A percentile compares a stretch with the other conserved stretches of the same genome.
Conservation (phyloP, 1,139 yeast species). For the Yamadazyma trypodendri region DNA sequence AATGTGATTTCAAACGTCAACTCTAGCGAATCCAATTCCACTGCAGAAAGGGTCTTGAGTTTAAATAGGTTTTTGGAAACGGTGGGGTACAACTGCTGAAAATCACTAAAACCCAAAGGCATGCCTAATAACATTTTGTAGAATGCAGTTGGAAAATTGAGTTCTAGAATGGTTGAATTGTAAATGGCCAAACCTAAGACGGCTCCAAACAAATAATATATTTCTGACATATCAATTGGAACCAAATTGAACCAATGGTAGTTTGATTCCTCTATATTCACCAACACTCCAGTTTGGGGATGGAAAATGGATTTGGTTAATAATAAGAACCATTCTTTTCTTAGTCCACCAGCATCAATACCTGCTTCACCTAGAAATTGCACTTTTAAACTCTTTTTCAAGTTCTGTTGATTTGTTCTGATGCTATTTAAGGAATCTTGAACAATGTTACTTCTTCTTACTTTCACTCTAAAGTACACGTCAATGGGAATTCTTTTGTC, state of each 20-base stretch:
- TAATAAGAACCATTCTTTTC: conserved; percentile 88
- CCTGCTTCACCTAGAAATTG: conserved; percentile 89
- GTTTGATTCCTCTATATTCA: conserved; percentile 65
- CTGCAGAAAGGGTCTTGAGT: conserved; percentile 43
- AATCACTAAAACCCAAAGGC: conserved; percentile 61
- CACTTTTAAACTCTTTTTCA: conserved; percentile 73
- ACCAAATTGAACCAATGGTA: conserved; percentile 70
- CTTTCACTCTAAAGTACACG: conserved; percentile 64
- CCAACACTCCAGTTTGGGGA: conserved; percentile 62
- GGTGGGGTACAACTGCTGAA: conserved; percentile 63
- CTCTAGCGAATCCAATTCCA: conserved; percentile 30
- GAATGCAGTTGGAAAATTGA: conserved; percentile 71
- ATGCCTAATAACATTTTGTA: conserved; percentile 71
- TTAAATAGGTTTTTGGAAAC: conserved; percentile 57
- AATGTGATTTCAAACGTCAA: conserved; percentile 41
- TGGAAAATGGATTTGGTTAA: conserved; percentile 68
- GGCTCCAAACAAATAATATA: conserved; percentile 78
- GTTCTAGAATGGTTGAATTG: conserved; percentile 82
- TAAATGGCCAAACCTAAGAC: conserved; percentile 87
- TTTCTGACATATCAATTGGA: conserved; percentile 47
- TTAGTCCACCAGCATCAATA: conserved; percentile 92
- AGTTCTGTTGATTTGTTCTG: conserved; percentile 54
- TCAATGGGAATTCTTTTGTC: conserved; percentile 62
- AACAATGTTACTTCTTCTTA: conserved; percentile 66
- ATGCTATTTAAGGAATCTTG: conserved; percentile 76